Evolutionary conservation across 1,284 basidiomycete genomes (phyloP), one percentile per base, ranked within the genome.

Genomic region (Trichosporon coremiiforme): DNA sequence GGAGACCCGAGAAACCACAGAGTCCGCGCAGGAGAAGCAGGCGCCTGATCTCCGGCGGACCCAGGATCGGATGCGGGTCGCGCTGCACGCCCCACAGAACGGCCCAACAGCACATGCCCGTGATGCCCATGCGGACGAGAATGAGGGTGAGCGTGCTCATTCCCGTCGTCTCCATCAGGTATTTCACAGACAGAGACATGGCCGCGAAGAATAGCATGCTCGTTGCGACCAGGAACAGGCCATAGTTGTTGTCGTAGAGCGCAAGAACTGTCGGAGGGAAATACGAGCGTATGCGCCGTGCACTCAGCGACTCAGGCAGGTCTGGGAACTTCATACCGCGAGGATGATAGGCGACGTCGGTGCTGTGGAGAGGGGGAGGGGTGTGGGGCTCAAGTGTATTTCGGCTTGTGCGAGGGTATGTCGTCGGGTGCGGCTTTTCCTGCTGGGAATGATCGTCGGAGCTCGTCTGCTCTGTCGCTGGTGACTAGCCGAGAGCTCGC

Each of bases 11-110:
- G 63, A 79, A 82, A 4, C 91, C 91, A 8, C 87, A 85, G 66
- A 91, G 82, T 0, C 91, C 90, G 74, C 91, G 82, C 2, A 86
- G 78, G 0, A 86, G 82, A 2, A 93, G 84, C 6, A 91, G 79
- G 1, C 83, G 68, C 33, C 91, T 86, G 2, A 92, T 87, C 1
- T 86, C 89, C 66, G 88, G 87, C 0, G 91, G 91, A 0, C 91
- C 91, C 2, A 89, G 75, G 66, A 90, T 81, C 0, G 90, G 90
- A 75, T 92, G 83, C 0, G 89, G 87, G 0, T 91, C 86, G 25
- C 86, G 84, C 47, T 77, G 69, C 13, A 80, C 80, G 38, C 75
- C 85, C 50, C 17, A 62, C 79, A 88, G 86, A 66, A 86, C 86
- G n/a, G 77, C 55, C 12, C 86, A 76, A 67, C 85, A 87, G 68